Evolutionary conservation across 2,329 filamentous ascomycete species (phyloP), one percentile per base, ranked within the genome.

Genomic region (Cordyceps militaris): DNA sequence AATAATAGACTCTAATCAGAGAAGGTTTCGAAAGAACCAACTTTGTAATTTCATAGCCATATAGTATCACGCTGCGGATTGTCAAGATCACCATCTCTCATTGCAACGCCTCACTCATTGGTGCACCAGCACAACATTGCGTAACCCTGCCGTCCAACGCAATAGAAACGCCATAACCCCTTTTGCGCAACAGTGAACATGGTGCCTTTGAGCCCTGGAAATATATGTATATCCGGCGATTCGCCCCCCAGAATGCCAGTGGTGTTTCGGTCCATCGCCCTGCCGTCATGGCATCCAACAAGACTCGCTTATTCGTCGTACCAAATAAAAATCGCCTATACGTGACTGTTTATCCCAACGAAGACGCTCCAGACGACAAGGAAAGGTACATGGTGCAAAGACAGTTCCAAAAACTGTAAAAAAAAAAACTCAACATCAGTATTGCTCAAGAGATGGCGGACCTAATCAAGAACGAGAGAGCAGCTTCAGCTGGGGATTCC

Each of bases 401-500:
- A n/a, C n/a, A n/a, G n/a, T n/a, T n/a, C n/a, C n/a, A n/a, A n/a
- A n/a, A n/a, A n/a, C n/a, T n/a, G n/a, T n/a, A n/a, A n/a, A n/a
- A n/a, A n/a, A n/a, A n/a, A n/a, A n/a, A n/a, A n/a, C n/a, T n/a
- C n/a, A n/a, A n/a, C n/a, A n/a, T n/a, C n/a, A n/a, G n/a, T n/a
- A n/a, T n/a, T 32, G 11, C 16, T 21, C 24, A 23, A 42, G 19
- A 24, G 2, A 3, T 8, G 28, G 19, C 8, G 11, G n/a, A 38
- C 32, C 38, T 42, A 50, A 40, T 50, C 24, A 30, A 11, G 16
- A 7, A 14, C 26, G 28, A 32, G 28, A 23, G 38, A 44, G 48
- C 49, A 58, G 56, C 42, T 53, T 53, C 34, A 58, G 32, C 42
- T 58, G 56, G 56, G 56, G 56, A 2, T 58, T 58, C 49, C 32